phyloP scores from a whole-genome alignment of 2,329 filamentous ascomycete genomes.

The Tolypocladium tundrense region DNA sequence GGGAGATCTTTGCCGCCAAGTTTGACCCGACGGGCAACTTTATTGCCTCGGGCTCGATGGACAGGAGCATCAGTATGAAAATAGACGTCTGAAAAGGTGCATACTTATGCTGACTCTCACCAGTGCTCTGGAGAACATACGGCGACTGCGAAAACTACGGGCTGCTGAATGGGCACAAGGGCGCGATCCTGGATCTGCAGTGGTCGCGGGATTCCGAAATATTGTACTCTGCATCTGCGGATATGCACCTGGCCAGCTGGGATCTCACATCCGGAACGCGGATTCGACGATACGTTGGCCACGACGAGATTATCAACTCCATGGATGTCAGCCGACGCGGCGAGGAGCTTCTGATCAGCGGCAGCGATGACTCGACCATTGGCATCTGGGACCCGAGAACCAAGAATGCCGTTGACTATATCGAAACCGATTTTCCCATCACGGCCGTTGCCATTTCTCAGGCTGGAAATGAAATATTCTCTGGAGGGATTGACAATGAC shows the following conservation, averaged over 20 bases:
- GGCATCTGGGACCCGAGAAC: slow-evolving; percentile 93
- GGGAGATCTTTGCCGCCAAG: slow-evolving; percentile 81
- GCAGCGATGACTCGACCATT: slow-evolving; percentile 86
- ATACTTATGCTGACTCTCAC: slow-evolving; percentile 5
- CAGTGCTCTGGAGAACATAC: slow-evolving; percentile 89
- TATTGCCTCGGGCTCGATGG: slow-evolving; percentile 93
- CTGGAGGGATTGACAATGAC: slow-evolving; percentile 91
- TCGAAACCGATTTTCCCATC: slow-evolving; percentile 85
- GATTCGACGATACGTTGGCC: slow-evolving; percentile 84
- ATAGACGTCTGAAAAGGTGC: slow-evolving; percentile 3
- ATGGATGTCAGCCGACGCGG: slow-evolving; percentile 83
- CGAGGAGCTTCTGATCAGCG: slow-evolving; percentile 82
- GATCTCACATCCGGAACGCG: slow-evolving; percentile 85
- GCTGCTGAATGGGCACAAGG: slow-evolving; percentile 76
- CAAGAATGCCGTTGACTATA: slow-evolving; percentile 78
- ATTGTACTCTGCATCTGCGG: slow-evolving; percentile 85
- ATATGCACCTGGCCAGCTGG: slow-evolving; percentile 90
- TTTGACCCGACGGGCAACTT: slow-evolving; percentile 83
- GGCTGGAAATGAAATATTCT: slow-evolving; percentile 90
- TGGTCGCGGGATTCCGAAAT: slow-evolving; percentile 94
- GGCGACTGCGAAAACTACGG: slow-evolving; percentile 94
- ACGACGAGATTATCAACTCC: slow-evolving; percentile 92
- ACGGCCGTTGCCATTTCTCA: slow-evolving; percentile 87
- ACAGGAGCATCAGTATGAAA: slow-evolving; percentile 69
- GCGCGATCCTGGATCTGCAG: slow-evolving; percentile 82